Evolutionary conservation across 768 basidiomycete species (phyloP).

Genomic region (Hericium coralloides): DNA sequence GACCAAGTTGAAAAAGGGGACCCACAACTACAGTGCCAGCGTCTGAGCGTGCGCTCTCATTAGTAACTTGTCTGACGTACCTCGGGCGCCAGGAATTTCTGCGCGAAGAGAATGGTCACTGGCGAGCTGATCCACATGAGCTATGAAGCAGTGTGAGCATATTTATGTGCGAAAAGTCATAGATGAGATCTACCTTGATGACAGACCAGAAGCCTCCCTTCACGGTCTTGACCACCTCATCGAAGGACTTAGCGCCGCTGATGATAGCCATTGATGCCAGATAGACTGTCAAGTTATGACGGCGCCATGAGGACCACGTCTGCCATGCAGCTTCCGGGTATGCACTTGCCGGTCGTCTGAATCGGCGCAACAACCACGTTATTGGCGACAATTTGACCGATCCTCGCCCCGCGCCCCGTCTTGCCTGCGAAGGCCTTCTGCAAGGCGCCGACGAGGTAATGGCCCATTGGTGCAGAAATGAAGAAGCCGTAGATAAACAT

Average conservation of each 20-base stretch:
- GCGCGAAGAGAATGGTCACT: constrained; percentile 63
- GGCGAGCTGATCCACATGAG: constrained; percentile 78
- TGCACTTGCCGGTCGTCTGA: constrained; percentile 50
- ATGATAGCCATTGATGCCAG: constrained; percentile 79
- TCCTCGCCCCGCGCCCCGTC: constrained; percentile 49
- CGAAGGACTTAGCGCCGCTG: constrained; percentile 61
- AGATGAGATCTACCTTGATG: constrained; percentile 44
- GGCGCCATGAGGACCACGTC: background rate
- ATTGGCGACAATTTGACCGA: constrained; percentile 68
- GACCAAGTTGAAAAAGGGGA: constrained; percentile 76
- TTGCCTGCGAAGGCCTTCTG: constrained; percentile 74
- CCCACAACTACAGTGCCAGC: constrained; percentile 53
- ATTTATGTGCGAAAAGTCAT: background rate
- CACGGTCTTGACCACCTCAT: constrained; percentile 58
- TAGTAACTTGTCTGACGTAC: constrained; percentile 26
- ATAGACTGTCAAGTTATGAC: constrained; percentile 36
- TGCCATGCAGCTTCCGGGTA: background rate
- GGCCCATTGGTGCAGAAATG: constrained; percentile 75
- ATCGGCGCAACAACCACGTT: constrained; percentile 73
- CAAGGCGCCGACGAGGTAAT: constrained; percentile 60
- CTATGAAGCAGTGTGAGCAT: constrained; percentile 26
- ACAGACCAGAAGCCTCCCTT: constrained; percentile 68
- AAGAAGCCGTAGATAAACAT: constrained; percentile 81
- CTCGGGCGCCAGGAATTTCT: constrained; percentile 71
- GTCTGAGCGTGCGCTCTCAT: no score